Base-by-base conservation (phyloP, 257 asterid genomes). In the Solanum tarijense region DNA sequence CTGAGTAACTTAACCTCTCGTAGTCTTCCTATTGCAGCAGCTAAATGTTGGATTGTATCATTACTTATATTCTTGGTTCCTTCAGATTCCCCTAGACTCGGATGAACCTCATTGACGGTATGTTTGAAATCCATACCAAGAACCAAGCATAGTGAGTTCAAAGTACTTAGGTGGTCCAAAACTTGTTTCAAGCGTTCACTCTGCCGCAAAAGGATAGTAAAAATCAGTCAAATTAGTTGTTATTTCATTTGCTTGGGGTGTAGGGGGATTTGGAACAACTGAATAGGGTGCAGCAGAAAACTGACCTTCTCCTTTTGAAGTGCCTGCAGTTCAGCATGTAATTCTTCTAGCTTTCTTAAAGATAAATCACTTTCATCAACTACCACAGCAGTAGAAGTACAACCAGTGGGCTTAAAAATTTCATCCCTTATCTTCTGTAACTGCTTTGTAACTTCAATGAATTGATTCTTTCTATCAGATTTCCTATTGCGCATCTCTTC, bases 401-500 rank as follows among this genome's bases (percentile, higher is more conserved):
- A 68, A 60, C 89, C 93, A 81, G 89, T 89, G 27, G 95, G 85
- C 69, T 90, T 46, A 88, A 89, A 88, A 82, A 97, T 93, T 89
- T 96, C 99, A 88, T 88, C 89, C 91, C 90, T 96, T 29, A 96
- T 92, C 89, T 87, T 91, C 85, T 93, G 93, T 89, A 95, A 94
- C 91, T 94, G 98, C 88, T 89, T 93, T 85, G 93, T 88, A 76
- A 95, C 91, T 90, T 94, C 95, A 58, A 92, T 58, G 88, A 97
- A 95, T 89, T 97, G 98, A 43, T 89, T 93, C 89, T 90, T 92
- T 90, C 99, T 92, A 23, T 97, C 99, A 83, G 86, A 87, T 90
- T 93, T 94, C 93, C 96, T 93, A 90, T 93, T 97, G 82, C 92
- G 90, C 99, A 96, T 97, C 93, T 96, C 99, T 89, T 97, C 98